Evolutionary conservation across 108 stramenopile species (phyloP).

Genomic region (Cyclostephanos tholiformis): DNA sequence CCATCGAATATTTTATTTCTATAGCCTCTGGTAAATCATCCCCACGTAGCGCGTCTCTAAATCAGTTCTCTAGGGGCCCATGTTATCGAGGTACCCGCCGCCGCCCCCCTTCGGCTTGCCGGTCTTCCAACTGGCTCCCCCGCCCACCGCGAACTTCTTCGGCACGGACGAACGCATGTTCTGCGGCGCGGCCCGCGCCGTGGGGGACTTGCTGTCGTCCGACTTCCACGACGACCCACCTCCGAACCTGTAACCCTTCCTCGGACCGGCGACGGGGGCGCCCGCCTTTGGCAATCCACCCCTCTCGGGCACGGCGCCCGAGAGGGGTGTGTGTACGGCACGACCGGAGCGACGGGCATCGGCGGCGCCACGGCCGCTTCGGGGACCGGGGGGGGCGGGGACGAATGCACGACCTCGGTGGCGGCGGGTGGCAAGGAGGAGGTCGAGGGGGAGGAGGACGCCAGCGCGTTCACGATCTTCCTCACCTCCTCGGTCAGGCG

Average conservation of each 20-base stretch:
- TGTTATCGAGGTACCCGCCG: conserved; percentile 14
- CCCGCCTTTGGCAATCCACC: background rate
- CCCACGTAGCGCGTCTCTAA: background rate
- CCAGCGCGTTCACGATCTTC: conserved; percentile 20
- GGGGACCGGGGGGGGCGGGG: conserved; percentile 4
- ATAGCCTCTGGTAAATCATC: background rate
- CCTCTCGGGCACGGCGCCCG: conserved; percentile 1
- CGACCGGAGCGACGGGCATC: background rate
- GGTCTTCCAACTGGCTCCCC: conserved; percentile 9
- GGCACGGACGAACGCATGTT: background rate
- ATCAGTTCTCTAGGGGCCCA: background rate
- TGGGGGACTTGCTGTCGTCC: background rate
- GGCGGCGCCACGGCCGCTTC: background rate
- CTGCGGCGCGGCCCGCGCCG: background rate
- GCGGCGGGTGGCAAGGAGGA: background rate
- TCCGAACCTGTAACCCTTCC: background rate
- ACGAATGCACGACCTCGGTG: background rate
- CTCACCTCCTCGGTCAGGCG: conserved; percentile 18
- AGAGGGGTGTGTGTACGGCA: background rate
- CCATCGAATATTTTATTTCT: background rate
- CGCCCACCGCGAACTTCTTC: background rate
- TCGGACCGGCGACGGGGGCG: background rate
- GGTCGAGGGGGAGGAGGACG: background rate
- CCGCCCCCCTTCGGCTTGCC: conserved; percentile 9
- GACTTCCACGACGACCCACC: background rate